Conservation (phyloP, 768 basidiomycete genomes). For the Tricholomella constricta region DNA sequence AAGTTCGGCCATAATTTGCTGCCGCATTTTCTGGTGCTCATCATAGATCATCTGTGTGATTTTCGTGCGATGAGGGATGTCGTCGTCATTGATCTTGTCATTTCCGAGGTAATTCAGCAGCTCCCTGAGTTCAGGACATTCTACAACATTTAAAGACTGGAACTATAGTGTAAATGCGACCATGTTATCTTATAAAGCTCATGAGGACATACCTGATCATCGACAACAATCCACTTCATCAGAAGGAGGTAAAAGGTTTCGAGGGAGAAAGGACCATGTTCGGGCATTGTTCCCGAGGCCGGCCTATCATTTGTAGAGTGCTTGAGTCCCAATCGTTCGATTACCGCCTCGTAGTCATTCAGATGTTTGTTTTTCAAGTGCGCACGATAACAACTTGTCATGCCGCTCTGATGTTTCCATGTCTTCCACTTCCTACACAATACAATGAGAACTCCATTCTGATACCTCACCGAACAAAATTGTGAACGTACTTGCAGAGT, state of each 20-base stretch:
- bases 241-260: constrained; percentile 24
- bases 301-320: neutral
- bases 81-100: constrained; percentile 21
- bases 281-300: neutral
- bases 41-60: constrained; percentile 29
- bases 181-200: neutral
- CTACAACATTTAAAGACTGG: constrained; percentile 40
- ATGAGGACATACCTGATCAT: constrained; percentile 34
- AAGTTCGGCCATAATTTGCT: constrained; percentile 22
- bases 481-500: constrained; percentile 7
- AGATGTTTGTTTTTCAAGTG: constrained; percentile 1
- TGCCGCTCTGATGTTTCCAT: constrained; percentile 9
- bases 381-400: constrained; percentile 4
- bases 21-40: constrained; percentile 22
- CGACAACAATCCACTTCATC: constrained; percentile 23
- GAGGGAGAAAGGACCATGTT: constrained; percentile 18
- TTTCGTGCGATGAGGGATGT: constrained; percentile 37
- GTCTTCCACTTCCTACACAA: constrained; percentile 13
- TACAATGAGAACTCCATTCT: neutral
- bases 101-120: constrained; percentile 30
- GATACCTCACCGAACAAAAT: neutral
- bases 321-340: constrained; percentile 2
- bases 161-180: neutral
- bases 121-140: constrained; percentile 32
- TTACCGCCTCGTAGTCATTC: neutral